Evolutionary conservation across 495 filamentous ascomycete genomes (phyloP).

Genomic region (Aspergillus baeticus): DNA sequence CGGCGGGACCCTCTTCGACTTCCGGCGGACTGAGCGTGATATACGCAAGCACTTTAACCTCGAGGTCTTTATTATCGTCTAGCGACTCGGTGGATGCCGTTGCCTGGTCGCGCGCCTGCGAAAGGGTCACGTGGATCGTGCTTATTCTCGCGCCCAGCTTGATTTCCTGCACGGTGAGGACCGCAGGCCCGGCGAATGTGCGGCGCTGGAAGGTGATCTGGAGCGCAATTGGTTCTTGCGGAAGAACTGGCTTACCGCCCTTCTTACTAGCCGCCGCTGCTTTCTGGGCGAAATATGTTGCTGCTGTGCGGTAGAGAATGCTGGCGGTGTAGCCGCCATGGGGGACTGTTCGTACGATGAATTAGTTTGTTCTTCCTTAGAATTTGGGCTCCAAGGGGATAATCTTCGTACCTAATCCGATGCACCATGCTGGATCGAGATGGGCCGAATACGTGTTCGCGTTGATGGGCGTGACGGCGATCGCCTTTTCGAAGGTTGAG

Average conservation of each 20-base stretch:
- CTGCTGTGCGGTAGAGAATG: slow-evolving; percentile 50
- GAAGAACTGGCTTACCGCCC: background rate
- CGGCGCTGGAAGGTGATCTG: slow-evolving; percentile 63
- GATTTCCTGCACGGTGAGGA: slow-evolving; percentile 56
- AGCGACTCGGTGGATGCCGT: background rate
- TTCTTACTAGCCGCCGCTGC: background rate
- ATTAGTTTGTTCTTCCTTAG: background rate
- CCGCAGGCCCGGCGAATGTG: slow-evolving; percentile 53
- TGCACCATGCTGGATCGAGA: slow-evolving; percentile 56
- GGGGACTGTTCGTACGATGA: slow-evolving; percentile 48
- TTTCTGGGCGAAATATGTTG: slow-evolving; percentile 45
- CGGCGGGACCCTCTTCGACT: slow-evolving; percentile 48
- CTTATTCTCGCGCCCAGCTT: slow-evolving; percentile 63
- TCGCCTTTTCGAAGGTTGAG: slow-evolving; percentile 48
- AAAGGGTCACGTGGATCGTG: slow-evolving; percentile 57
- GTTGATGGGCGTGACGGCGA: slow-evolving; percentile 43
- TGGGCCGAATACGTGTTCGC: slow-evolving; percentile 55
- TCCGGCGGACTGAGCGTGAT: slow-evolving; percentile 51
- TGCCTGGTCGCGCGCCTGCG: slow-evolving; percentile 24
- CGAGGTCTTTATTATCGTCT: slow-evolving; percentile 29
- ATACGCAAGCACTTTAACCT: slow-evolving; percentile 50
- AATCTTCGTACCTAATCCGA: slow-evolving; percentile 53
- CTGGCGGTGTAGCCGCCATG: slow-evolving; percentile 68
- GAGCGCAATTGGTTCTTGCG: slow-evolving; percentile 44
- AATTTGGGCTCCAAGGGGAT: background rate